Percentiles rank a stretch among this genome's conserved stretches.
Conservation (phyloP, 2,329 filamentous ascomycete species). For the Xenoacremonium recifei region DNA sequence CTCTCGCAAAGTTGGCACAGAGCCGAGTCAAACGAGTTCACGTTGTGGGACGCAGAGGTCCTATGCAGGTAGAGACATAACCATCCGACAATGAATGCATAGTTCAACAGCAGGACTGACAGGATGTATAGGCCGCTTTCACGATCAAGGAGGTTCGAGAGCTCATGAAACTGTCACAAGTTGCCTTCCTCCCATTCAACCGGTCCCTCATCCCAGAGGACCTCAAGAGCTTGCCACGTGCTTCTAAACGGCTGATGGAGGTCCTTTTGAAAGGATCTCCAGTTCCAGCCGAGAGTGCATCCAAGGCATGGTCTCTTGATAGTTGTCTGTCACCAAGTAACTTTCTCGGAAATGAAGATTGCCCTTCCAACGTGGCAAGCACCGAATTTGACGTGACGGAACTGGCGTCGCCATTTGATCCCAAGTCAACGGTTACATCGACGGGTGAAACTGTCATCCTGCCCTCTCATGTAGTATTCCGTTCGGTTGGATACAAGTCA, state of each 20-base stretch:
- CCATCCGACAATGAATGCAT: neutral
- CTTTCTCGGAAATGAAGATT: constrained; percentile 54
- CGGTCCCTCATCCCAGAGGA: constrained; percentile 64
- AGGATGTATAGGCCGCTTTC: constrained; percentile 68
- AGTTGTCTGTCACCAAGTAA: constrained; percentile 77
- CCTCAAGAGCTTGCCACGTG: constrained; percentile 68
- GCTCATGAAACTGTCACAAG: constrained; percentile 71
- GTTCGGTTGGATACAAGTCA: constrained; percentile 93
- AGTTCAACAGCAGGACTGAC: too few species aligned
- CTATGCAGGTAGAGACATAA: constrained; percentile 64
- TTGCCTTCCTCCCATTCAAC: constrained; percentile 71
- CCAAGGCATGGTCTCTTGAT: constrained; percentile 78
- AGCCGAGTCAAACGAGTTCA: constrained; percentile 78
- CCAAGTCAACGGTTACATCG: constrained; percentile 44
- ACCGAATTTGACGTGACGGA: constrained; percentile 66
- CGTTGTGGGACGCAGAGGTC: constrained; percentile 86
- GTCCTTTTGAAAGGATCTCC: constrained; percentile 74
- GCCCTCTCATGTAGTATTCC: constrained; percentile 73
- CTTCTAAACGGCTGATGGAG: constrained; percentile 75
- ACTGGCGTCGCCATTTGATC: constrained; percentile 55
- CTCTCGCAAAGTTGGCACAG: constrained; percentile 67
- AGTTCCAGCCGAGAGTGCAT: constrained; percentile 43
- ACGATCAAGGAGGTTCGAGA: constrained; percentile 95
- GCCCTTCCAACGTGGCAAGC: constrained; percentile 53
- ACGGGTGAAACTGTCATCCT: constrained; percentile 54